These are phyloP conservation scores for Lactuca sativa DNA, from an alignment of 129 eudicot genomes.

Conservation along the genomic window DNA sequence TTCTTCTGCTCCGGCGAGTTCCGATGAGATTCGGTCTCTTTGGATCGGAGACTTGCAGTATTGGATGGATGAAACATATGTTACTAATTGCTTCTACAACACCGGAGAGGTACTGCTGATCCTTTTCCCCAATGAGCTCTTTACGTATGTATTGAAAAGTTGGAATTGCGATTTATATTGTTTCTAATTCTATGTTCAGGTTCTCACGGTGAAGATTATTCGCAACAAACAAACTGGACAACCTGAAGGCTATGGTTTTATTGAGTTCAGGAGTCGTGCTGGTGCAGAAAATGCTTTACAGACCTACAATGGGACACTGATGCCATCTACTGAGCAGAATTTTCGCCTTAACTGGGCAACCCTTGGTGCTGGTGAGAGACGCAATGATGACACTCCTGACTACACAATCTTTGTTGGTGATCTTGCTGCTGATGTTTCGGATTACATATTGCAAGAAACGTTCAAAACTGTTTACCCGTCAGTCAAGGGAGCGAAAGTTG, in stretches of 20 bases:
- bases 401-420: conserved; percentile 91
- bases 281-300: conserved; percentile 76
- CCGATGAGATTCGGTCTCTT: conserved; percentile 79
- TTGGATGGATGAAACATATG: conserved; percentile 93
- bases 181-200: conserved; percentile 40
- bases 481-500: conserved; percentile 91
- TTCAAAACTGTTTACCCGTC: conserved; percentile 66
- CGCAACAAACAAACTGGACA: conserved; percentile 80
- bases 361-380: conserved; percentile 86
- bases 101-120: conserved; percentile 68
- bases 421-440: conserved; percentile 88
- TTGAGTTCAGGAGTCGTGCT: conserved; percentile 79
- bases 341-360: conserved; percentile 91
- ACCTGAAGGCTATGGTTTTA: conserved; percentile 93
- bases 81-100: conserved; percentile 51
- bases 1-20: conserved; percentile 32
- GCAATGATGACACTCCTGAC: conserved; percentile 76
- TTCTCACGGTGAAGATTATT: conserved; percentile 65
- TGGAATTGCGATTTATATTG: neutral
- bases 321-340: conserved; percentile 73
- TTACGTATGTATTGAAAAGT: neutral
- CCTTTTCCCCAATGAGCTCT: neutral
- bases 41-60: conserved; percentile 98
- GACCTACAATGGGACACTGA: conserved; percentile 70
- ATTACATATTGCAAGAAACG: conserved; percentile 74